phyloP scores from a whole-genome alignment of 2,329 filamentous ascomycete genomes.

The Alternaria metachromatica region DNA sequence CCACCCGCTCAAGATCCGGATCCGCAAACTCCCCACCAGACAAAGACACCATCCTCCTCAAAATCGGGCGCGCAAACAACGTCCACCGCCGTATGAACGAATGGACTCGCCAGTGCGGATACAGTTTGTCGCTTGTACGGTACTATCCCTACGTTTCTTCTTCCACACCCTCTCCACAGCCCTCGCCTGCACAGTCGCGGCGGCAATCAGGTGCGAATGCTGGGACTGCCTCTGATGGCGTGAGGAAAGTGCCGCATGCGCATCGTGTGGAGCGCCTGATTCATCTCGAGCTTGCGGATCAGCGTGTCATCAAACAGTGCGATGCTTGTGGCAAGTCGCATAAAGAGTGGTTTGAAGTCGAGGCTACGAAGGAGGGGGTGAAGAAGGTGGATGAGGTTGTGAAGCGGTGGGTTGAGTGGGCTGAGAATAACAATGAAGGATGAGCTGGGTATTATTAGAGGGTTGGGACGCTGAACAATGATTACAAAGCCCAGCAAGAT shows the following conservation, averaged over 20 bases:
- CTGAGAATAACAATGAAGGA: slow-evolving; percentile 55
- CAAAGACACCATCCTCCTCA: slow-evolving; percentile 68
- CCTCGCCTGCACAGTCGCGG: slow-evolving; percentile 29
- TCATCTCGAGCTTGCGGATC: slow-evolving; percentile 80
- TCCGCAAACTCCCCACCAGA: slow-evolving; percentile 1
- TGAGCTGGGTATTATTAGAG: background rate
- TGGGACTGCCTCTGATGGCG: slow-evolving; percentile 29
- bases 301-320: slow-evolving; percentile 69
- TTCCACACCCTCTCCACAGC: slow-evolving; percentile 34
- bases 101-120: slow-evolving; percentile 92
- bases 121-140: slow-evolving; percentile 83
- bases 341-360: slow-evolving; percentile 93
- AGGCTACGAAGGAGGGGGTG: slow-evolving; percentile 74
- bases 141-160: slow-evolving; percentile 81
- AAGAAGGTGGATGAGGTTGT: slow-evolving; percentile 75
- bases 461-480: background rate
- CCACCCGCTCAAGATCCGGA: background rate
- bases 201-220: slow-evolving; percentile 28
- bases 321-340: slow-evolving; percentile 82
- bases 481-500: background rate
- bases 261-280: slow-evolving; percentile 89
- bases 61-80: slow-evolving; percentile 75
- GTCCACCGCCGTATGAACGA: slow-evolving; percentile 90
- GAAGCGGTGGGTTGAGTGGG: slow-evolving; percentile 86
- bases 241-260: slow-evolving; percentile 79